Evolutionary conservation across 495 filamentous ascomycete genomes (phyloP).

Genomic region (Aspergillus baeticus): DNA sequence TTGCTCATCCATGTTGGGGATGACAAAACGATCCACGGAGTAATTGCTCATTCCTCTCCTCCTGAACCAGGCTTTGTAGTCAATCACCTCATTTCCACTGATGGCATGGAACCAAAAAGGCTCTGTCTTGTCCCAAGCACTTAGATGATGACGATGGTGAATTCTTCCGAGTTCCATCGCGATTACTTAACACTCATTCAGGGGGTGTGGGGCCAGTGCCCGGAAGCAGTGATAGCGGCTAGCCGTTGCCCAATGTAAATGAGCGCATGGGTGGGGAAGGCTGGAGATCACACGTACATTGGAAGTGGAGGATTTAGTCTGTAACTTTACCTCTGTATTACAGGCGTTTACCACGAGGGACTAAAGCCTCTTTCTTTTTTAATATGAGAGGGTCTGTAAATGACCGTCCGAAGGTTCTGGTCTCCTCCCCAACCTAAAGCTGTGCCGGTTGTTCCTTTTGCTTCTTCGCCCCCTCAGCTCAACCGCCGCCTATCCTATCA

Average conservation of each 20-base stretch:
- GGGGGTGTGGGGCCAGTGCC: conserved; percentile 21
- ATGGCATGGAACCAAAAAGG: conserved; percentile 5
- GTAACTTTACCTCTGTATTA: too few species aligned
- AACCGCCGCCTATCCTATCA: conserved; percentile 13
- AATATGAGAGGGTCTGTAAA: background rate
- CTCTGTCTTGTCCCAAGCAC: background rate
- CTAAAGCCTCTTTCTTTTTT: background rate
- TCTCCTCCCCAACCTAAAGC: too few species aligned
- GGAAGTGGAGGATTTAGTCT: background rate
- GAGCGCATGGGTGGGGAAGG: conserved; percentile 5
- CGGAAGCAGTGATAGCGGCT: conserved; percentile 16
- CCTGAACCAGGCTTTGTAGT: background rate
- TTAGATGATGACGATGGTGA: conserved; percentile 6
- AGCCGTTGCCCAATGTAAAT: conserved; percentile 3
- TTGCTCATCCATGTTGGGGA: background rate
- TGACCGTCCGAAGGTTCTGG: conserved; percentile 16
- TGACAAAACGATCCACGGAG: background rate
- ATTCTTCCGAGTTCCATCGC: conserved; percentile 8
- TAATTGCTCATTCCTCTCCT: background rate
- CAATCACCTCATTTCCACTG: background rate
- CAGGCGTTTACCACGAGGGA: conserved; percentile 23
- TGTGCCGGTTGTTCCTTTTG: conserved; percentile 22
- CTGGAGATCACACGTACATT: conserved; percentile 18
- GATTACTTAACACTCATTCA: conserved; percentile 18
- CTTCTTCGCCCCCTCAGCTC: conserved; percentile 15